A percentile compares a stretch with the other conserved stretches of the same genome.
Conservation (phyloP, 805 yeast genomes). For the Maudiozyma turicensis region DNA sequence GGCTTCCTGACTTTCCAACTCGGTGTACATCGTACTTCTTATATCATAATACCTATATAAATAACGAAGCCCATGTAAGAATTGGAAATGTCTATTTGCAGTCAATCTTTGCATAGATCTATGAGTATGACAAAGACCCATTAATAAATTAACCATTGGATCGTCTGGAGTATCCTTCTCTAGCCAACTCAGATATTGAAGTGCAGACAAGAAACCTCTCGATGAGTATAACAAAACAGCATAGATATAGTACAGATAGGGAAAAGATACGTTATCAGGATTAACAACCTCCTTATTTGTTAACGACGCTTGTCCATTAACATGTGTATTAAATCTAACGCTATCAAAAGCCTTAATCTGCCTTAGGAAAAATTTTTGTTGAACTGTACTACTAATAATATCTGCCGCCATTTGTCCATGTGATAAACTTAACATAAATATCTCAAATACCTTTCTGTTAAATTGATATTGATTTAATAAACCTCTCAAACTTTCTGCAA, state of each 20-base stretch:
- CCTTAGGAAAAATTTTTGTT: conserved; percentile 82
- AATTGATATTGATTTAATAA: conserved; percentile 66
- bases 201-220: conserved; percentile 71
- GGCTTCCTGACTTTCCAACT: conserved; percentile 58
- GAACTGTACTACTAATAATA: conserved; percentile 63
- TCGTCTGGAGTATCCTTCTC: conserved; percentile 60
- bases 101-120: conserved; percentile 88
- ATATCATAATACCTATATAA: conserved; percentile 58
- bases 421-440: conserved; percentile 58
- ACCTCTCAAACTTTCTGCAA: conserved; percentile 50
- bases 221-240: conserved; percentile 74
- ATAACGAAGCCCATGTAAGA: conserved; percentile 78
- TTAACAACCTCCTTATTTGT: conserved; percentile 39
- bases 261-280: conserved; percentile 39
- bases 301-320: conserved; percentile 74
- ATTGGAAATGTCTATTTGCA: conserved; percentile 74
- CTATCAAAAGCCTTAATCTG: conserved; percentile 87
- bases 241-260: conserved; percentile 69
- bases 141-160: conserved; percentile 64
- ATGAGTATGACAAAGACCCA: conserved; percentile 77
- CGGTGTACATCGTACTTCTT: conserved; percentile 31
- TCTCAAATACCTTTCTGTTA: conserved; percentile 52
- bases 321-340: conserved; percentile 39
- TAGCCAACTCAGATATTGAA: conserved; percentile 67
- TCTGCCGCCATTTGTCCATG: conserved; percentile 48